phyloP scores from a whole-genome alignment of 441 rosid species.

The Euphorbia celastroides region DNA sequence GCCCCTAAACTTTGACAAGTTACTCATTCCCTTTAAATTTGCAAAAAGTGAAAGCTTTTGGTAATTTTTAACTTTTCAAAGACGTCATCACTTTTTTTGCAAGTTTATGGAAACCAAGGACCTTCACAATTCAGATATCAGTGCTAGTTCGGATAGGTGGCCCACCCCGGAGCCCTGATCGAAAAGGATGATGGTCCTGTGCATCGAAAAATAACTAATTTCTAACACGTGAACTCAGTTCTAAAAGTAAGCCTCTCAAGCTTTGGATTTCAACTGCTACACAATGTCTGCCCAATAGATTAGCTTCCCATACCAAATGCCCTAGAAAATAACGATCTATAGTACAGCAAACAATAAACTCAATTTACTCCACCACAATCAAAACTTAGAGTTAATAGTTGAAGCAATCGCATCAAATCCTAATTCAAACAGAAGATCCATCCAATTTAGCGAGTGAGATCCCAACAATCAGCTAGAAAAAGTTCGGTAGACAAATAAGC shows the following conservation, averaged over 20 bases:
- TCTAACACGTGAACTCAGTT: neutral
- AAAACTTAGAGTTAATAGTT: neutral
- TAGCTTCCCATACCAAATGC: neutral
- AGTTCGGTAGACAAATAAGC: neutral
- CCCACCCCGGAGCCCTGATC: too few species aligned
- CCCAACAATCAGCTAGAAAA: neutral
- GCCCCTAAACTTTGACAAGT: too few species aligned
- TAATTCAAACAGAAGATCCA: neutral
- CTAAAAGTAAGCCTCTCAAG: neutral
- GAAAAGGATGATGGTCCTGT: too few species aligned
- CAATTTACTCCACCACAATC: neutral
- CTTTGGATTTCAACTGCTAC: neutral
- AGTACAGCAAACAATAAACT: neutral
- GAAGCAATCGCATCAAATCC: neutral
- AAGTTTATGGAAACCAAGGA: too few species aligned
- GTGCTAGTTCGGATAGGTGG: neutral
- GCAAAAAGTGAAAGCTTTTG: too few species aligned
- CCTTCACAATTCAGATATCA: too few species aligned
- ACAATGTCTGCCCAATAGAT: neutral
- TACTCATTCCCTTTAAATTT: too few species aligned
- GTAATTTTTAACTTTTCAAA: too few species aligned
- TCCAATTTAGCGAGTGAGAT: neutral
- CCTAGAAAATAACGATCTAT: neutral
- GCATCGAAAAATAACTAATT: neutral
- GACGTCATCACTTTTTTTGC: too few species aligned